phyloP scores from a whole-genome alignment of 148 eudicot species.

The Chenopodium album region DNA sequence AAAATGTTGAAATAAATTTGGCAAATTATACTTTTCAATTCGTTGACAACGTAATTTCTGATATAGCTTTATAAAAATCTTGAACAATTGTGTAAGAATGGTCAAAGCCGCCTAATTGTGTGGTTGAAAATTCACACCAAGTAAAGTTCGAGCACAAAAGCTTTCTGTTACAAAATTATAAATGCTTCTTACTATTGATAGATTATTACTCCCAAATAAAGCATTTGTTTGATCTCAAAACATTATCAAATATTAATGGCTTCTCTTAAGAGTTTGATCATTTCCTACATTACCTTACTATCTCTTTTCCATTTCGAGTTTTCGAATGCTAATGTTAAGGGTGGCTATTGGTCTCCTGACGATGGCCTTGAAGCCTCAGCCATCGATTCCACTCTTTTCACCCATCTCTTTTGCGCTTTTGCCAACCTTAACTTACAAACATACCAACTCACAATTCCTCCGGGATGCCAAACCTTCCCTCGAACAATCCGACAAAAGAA shows the following conservation, averaged over 20 bases:
- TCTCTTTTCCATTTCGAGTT: neutral
- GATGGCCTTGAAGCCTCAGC: conserved; percentile 38
- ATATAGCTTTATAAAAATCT: too few species aligned
- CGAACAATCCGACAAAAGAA: conserved; percentile 36
- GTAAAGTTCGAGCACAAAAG: too few species aligned
- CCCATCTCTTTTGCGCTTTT: conserved; percentile 71
- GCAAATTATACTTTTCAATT: too few species aligned
- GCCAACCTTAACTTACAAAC: conserved; percentile 42
- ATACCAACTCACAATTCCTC: conserved; percentile 33
- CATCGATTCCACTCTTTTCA: conserved; percentile 67
- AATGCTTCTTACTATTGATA: too few species aligned
- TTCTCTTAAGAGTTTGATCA: neutral
- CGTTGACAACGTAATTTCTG: too few species aligned
- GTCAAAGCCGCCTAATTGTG: too few species aligned
- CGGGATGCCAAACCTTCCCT: conserved; percentile 48
- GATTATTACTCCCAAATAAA: neutral
- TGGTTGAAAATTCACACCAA: too few species aligned
- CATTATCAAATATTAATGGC: neutral
- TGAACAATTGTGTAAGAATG: too few species aligned
- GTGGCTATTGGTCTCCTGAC: conserved; percentile 58
- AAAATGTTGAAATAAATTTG: too few species aligned
- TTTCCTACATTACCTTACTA: neutral
- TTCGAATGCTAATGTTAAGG: conserved; percentile 28
- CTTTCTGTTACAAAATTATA: too few species aligned
- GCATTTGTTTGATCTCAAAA: neutral